Evolutionary conservation across 257 asterid genomes (phyloP).

Genomic region (Coffea canephora): DNA sequence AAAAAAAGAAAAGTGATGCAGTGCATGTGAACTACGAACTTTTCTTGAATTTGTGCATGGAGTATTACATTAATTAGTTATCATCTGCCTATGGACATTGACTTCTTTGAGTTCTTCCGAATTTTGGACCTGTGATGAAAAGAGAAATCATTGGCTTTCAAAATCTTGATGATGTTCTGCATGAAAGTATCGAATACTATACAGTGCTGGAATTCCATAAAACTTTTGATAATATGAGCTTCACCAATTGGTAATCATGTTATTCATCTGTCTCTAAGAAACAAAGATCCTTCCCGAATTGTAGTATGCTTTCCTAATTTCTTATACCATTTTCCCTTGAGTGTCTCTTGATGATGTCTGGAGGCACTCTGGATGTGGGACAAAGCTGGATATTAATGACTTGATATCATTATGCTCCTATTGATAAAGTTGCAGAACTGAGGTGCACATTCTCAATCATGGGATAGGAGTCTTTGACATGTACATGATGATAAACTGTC

Average conservation of each 20-base stretch:
- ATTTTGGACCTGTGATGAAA: not conserved
- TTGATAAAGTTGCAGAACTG: not conserved
- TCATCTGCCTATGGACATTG: not conserved
- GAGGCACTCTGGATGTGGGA: not conserved
- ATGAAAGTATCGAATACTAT: not conserved
- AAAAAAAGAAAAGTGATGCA: not conserved
- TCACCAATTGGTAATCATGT: too few species aligned
- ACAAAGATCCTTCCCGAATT: not conserved
- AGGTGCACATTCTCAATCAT: not conserved
- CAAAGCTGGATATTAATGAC: not conserved
- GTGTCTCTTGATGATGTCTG: not conserved
- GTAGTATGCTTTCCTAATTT: not conserved
- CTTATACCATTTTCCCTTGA: not conserved
- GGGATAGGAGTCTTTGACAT: not conserved
- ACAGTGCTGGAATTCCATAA: not conserved
- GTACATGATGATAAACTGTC: not conserved
- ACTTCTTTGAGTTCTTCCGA: not conserved
- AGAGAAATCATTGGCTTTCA: not conserved
- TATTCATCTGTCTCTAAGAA: not conserved
- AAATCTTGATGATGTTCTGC: not conserved
- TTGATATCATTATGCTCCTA: not conserved
- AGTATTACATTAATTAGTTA: not conserved
- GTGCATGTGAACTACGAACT: not conserved
- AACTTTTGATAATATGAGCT: not conserved
- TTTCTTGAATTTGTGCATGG: not conserved